These are phyloP conservation scores for Flaveria trinervia DNA, from an alignment of 129 eudicot species.

Conservation along the genomic window DNA sequence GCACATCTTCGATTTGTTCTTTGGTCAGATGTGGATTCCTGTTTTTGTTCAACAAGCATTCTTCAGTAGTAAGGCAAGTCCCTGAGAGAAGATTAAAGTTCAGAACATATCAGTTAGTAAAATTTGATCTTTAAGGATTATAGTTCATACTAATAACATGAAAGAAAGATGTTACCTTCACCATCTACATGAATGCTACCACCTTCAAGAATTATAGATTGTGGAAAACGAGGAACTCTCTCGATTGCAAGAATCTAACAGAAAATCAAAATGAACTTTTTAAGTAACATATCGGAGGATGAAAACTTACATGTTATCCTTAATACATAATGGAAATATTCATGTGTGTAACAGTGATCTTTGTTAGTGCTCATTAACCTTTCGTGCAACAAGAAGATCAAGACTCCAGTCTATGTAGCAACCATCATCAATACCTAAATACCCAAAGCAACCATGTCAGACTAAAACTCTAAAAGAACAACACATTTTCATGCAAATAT, in stretches of 20 bases:
- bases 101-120: neutral
- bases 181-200: slow-evolving; percentile 99
- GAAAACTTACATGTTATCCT: slow-evolving; percentile 7
- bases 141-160: neutral
- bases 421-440: slow-evolving; percentile 72
- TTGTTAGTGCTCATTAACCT: slow-evolving; percentile 48
- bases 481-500: neutral
- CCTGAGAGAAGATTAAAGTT: slow-evolving; percentile 49
- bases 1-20: slow-evolving; percentile 77
- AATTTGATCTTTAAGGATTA: neutral
- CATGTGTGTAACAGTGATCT: neutral
- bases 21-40: slow-evolving; percentile 83
- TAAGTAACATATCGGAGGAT: neutral
- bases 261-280: neutral
- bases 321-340: neutral
- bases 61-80: slow-evolving; percentile 96
- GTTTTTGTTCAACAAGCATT: slow-evolving; percentile 88
- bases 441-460: slow-evolving; percentile 6
- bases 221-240: slow-evolving; percentile 71
- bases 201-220: slow-evolving; percentile 89
- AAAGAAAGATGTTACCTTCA: slow-evolving; percentile 57
- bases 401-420: slow-evolving; percentile 86
- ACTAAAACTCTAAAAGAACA: slow-evolving; percentile 3
- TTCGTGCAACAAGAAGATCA: slow-evolving; percentile 83
- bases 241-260: slow-evolving; percentile 68